Evolutionary conservation across 2,329 filamentous ascomycete genomes (phyloP).

Genomic region (Penicillium sp.): DNA sequence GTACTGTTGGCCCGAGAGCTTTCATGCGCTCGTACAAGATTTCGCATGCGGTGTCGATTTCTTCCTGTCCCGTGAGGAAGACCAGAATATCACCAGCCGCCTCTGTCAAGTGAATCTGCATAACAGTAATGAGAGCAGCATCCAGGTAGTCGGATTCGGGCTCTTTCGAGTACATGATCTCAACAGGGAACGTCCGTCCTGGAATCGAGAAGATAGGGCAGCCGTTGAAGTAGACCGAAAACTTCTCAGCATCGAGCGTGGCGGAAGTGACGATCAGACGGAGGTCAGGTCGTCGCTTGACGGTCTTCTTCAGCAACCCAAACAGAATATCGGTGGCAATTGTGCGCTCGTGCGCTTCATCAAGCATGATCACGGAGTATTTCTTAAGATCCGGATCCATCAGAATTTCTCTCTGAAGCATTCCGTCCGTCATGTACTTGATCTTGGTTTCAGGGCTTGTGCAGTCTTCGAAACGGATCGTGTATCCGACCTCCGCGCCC

Average conservation of each 20-base stretch:
- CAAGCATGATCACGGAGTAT: constrained; percentile 97
- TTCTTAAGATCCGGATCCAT: constrained; percentile 84
- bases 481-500: constrained; percentile 93
- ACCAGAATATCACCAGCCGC: constrained; percentile 92
- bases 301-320: constrained; percentile 87
- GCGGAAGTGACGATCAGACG: constrained; percentile 97
- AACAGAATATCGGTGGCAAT: constrained; percentile 96
- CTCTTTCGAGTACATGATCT: constrained; percentile 92
- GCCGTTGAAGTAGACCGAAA: constrained; percentile 92
- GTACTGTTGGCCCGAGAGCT: constrained; percentile 83
- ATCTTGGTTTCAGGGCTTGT: constrained; percentile 86
- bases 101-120: constrained; percentile 96
- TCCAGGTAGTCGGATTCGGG: constrained; percentile 96
- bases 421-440: constrained; percentile 99
- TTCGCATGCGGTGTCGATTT: constrained; percentile 94
- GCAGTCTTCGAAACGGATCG: constrained; percentile 94
- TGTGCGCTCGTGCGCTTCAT: constrained; percentile 96
- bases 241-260: constrained; percentile 95
- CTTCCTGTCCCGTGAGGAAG: constrained; percentile 95
- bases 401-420: constrained; percentile 93
- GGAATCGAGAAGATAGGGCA: constrained; percentile 97
- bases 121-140: constrained; percentile 89
- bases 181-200: constrained; percentile 91
- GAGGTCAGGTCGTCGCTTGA: constrained; percentile 81
- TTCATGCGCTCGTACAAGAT: constrained; percentile 96